These are phyloP conservation scores for Dimargaris verticillata DNA, from an alignment of 192 early-diverging fungal genomes.

Conservation along the genomic window DNA sequence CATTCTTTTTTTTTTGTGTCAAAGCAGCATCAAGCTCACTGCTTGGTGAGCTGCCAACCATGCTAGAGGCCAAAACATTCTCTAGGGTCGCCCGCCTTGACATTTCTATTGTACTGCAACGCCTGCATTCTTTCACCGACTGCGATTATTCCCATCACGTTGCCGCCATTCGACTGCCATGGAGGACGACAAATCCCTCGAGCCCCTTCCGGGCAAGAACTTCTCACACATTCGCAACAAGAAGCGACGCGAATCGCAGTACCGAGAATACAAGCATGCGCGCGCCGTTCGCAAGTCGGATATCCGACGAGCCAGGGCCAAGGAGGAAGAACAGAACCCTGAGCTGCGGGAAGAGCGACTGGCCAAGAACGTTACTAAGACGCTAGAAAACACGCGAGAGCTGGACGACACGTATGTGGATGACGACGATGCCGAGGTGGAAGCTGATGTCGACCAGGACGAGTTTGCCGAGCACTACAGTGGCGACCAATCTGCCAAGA, in stretches of 20 bases:
- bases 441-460: conserved; percentile 66
- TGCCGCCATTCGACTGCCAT: too few species aligned
- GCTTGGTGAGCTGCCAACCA: too few species aligned
- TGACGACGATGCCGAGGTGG: conserved; percentile 59
- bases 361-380: conserved; percentile 76
- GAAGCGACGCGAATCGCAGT: conserved; percentile 67
- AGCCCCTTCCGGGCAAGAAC: too few species aligned
- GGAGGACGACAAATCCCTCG: too few species aligned
- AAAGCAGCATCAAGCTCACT: too few species aligned
- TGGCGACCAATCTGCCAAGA: conserved; percentile 66
- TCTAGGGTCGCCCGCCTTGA: too few species aligned
- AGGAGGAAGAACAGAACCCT: conserved; percentile 70
- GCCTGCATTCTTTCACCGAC: too few species aligned
- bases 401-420: conserved; percentile 82
- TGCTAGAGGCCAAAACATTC: too few species aligned
- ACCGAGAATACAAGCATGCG: conserved; percentile 47
- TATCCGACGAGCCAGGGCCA: conserved; percentile 48
- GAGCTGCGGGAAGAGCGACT: conserved; percentile 72
- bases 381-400: conserved; percentile 84
- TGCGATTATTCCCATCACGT: too few species aligned
- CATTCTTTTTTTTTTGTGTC: too few species aligned
- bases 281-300: conserved; percentile 63
- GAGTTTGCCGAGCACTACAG: conserved; percentile 81
- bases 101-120: too few species aligned
- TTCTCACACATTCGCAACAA: conserved; percentile 59